A percentile compares a stretch with the other conserved stretches of the same genome.
phyloP scores from a whole-genome alignment of 2,329 filamentous ascomycete species.

The Knoxdaviesia capensis region DNA sequence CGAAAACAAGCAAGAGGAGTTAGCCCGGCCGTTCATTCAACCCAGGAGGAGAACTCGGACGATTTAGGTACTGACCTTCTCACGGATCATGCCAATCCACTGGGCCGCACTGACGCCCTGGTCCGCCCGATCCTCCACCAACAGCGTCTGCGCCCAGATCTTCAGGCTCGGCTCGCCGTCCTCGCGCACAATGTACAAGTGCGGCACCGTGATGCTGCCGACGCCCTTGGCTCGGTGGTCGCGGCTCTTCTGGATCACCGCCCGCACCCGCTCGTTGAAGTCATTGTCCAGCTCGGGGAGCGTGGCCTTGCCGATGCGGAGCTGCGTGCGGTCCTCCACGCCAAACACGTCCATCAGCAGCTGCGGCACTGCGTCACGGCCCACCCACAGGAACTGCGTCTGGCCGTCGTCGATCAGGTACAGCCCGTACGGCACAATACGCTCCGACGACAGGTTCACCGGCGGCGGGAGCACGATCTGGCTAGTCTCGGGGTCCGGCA shows the following conservation, averaged over 20 bases:
- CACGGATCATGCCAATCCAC: slow-evolving; percentile 78
- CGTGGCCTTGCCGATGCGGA: slow-evolving; percentile 79
- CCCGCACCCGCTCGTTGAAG: slow-evolving; percentile 85
- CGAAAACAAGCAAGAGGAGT: not conserved
- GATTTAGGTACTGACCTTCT: slow-evolving; percentile 48
- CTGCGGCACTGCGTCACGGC: slow-evolving; percentile 78
- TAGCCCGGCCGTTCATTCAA: too few species aligned
- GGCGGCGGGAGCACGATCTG: slow-evolving; percentile 76
- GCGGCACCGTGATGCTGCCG: slow-evolving; percentile 80
- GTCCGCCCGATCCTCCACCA: slow-evolving; percentile 89
- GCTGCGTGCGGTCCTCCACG: slow-evolving; percentile 57
- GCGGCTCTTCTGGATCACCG: slow-evolving; percentile 77
- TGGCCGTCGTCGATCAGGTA: slow-evolving; percentile 96
- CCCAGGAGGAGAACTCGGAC: too few species aligned
- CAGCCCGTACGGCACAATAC: slow-evolving; percentile 71
- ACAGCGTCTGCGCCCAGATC: slow-evolving; percentile 87
- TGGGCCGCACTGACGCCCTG: slow-evolving; percentile 83
- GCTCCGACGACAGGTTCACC: slow-evolving; percentile 71
- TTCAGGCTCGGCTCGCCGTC: slow-evolving; percentile 91
- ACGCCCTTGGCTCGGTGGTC: slow-evolving; percentile 75
- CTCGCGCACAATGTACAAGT: slow-evolving; percentile 83
- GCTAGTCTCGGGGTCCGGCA: slow-evolving; percentile 68
- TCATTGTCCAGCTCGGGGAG: slow-evolving; percentile 83
- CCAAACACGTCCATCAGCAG: slow-evolving; percentile 82
- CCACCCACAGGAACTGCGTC: slow-evolving; percentile 94